Conservation (phyloP, 768 basidiomycete genomes). For the Pholiota conissans region DNA sequence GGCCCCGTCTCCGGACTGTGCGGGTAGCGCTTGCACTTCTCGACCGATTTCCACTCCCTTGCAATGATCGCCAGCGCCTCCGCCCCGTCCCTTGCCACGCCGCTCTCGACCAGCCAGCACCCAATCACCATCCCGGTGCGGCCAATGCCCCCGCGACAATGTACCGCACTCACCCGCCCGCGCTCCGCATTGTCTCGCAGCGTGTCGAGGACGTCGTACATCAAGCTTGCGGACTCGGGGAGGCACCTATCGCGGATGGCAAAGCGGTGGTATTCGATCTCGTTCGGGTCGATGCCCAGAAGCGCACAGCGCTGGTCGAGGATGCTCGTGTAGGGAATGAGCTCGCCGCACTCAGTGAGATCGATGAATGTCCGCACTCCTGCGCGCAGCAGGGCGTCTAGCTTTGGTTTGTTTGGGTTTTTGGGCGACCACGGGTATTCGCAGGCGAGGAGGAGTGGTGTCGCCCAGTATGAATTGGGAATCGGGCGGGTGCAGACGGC, state of each 20-base stretch:
- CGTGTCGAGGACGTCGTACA: constrained; percentile 59
- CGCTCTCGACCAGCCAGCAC: constrained; percentile 76
- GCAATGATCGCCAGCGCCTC: constrained; percentile 68
- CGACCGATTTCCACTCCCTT: constrained; percentile 70
- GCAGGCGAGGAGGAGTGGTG: constrained; percentile 69
- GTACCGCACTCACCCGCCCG: constrained; percentile 67
- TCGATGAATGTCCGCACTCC: constrained; percentile 84
- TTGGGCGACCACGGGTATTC: constrained; percentile 79
- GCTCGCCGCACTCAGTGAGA: constrained; percentile 80
- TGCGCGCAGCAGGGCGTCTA: constrained; percentile 68
- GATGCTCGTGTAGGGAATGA: constrained; percentile 59
- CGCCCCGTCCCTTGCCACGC: constrained; percentile 57
- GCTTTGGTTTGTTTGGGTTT: constrained; percentile 58
- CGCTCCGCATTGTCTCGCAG: constrained; percentile 59
- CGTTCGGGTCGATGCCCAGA: constrained; percentile 52
- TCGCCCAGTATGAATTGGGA: constrained; percentile 88
- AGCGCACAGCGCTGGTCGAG: constrained; percentile 53
- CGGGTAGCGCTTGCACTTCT: constrained; percentile 75
- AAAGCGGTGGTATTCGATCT: constrained; percentile 77
- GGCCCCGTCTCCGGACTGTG: constrained; percentile 80
- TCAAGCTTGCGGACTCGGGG: constrained; percentile 57
- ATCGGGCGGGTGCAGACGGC: constrained; percentile 51
- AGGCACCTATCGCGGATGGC: constrained; percentile 74
- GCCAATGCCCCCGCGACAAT: constrained; percentile 80
- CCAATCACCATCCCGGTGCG: constrained; percentile 64